phyloP scores from a whole-genome alignment of 75 land plant genomes.

The Pseudotsuga menziesii region DNA sequence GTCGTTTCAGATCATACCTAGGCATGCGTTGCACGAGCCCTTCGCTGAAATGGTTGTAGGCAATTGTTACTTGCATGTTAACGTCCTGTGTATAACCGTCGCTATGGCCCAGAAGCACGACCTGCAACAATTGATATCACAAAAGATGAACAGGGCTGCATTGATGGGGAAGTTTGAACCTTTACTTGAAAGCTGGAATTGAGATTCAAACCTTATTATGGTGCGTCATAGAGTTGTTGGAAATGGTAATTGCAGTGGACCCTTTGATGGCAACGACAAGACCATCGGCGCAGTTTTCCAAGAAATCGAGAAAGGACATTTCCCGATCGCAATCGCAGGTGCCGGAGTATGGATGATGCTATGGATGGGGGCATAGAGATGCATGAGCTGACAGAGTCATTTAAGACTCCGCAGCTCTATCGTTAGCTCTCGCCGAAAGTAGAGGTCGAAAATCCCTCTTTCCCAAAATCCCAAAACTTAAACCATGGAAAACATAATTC shows the following conservation, averaged over 20 bases:
- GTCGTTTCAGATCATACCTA: slow-evolving; percentile 28
- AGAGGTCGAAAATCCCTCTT: too few relatives aligned
- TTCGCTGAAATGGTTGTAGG: slow-evolving; percentile 68
- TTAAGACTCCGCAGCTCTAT: too few relatives aligned
- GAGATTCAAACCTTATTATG: slow-evolving; percentile 63
- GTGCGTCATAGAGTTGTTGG: slow-evolving; percentile 80
- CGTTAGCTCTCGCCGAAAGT: too few relatives aligned
- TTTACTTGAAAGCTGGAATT: neutral
- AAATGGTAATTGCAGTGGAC: slow-evolving; percentile 74
- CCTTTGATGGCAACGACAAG: slow-evolving; percentile 71
- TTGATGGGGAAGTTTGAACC: too few relatives aligned
- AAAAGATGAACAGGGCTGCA: neutral
- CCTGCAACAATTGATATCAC: slow-evolving; percentile 20
- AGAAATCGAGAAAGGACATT: too few relatives aligned
- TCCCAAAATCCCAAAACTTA: too few relatives aligned
- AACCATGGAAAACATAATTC: too few relatives aligned
- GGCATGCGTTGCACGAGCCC: slow-evolving; percentile 81
- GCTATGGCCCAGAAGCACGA: slow-evolving; percentile 60
- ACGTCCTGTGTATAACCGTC: slow-evolving; percentile 48
- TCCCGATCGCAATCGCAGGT: too few relatives aligned
- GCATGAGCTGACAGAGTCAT: too few relatives aligned
- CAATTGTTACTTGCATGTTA: slow-evolving; percentile 71
- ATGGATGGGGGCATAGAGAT: too few relatives aligned
- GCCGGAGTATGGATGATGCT: too few relatives aligned
- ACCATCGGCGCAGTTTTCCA: slow-evolving; percentile 70